phyloP scores from a whole-genome alignment of 2,329 filamentous ascomycete species.

The Colletotrichum endophyticum region DNA sequence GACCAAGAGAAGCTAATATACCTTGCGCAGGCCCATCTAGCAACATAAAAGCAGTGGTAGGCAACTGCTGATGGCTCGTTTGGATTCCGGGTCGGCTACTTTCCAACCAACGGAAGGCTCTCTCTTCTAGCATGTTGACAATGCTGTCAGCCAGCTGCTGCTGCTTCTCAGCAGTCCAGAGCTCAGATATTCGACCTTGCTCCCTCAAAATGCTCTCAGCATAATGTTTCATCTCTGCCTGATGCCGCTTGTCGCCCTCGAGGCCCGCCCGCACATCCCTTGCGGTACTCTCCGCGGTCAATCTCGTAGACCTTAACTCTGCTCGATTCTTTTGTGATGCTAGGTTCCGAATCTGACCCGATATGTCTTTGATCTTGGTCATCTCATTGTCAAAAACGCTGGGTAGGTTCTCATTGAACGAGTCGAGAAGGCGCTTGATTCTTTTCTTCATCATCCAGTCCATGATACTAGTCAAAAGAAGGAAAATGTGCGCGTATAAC shows the following conservation, averaged over 20 bases:
- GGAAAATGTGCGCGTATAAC: slow-evolving; percentile 28
- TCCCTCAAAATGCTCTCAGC: neutral
- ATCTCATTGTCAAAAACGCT: slow-evolving; percentile 16
- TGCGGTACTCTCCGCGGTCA: neutral
- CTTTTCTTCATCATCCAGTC: slow-evolving; percentile 25
- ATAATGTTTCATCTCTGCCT: neutral
- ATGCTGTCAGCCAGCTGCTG: neutral
- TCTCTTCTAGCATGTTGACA: neutral
- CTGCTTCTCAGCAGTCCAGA: neutral
- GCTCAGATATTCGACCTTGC: neutral
- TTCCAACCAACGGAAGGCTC: neutral
- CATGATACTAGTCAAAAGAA: slow-evolving; percentile 25
- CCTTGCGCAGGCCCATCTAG: neutral
- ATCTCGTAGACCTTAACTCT: slow-evolving; percentile 11
- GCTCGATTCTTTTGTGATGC: slow-evolving; percentile 13
- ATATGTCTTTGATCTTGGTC: slow-evolving; percentile 12
- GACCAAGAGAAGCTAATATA: neutral
- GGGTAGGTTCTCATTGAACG: slow-evolving; percentile 21
- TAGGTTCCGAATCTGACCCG: neutral
- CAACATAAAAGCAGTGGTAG: too few relatives aligned
- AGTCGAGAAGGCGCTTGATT: slow-evolving; percentile 16
- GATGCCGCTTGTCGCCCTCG: neutral
- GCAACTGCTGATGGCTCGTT: too few relatives aligned
- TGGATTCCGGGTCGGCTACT: neutral
- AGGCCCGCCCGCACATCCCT: slow-evolving; percentile 14